A percentile compares a stretch with the other conserved stretches of the same genome.
Conservation (phyloP, 805 yeast genomes). For the Cyberlindnera lachancei region DNA sequence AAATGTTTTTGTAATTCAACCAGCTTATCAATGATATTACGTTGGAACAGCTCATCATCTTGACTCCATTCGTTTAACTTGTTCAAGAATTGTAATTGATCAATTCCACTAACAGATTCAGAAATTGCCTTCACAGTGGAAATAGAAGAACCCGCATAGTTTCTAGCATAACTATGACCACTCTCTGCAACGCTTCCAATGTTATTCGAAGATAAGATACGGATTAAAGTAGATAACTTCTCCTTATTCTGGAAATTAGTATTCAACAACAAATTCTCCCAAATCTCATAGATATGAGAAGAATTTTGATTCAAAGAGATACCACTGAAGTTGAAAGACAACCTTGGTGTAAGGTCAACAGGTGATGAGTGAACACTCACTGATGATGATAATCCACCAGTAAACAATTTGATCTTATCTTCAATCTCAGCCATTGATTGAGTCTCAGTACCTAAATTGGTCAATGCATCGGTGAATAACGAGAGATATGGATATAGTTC, state of each 20-base stretch:
- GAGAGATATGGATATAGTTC: conserved; percentile 66
- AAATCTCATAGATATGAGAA: conserved; percentile 50
- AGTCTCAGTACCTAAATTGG: conserved; percentile 75
- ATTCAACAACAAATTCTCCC: conserved; percentile 58
- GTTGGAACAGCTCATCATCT: conserved; percentile 39
- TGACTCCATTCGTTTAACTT: conserved; percentile 46
- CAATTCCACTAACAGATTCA: conserved; percentile 67
- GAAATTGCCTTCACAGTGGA: conserved; percentile 52
- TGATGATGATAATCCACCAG: conserved; percentile 79
- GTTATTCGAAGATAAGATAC: conserved; percentile 68
- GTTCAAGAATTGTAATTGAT: conserved; percentile 65
- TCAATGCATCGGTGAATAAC: conserved; percentile 68
- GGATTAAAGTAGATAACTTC: conserved; percentile 67
- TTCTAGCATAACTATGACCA: conserved; percentile 80
- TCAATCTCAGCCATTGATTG: conserved; percentile 76
- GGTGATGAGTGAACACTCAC: conserved; percentile 52
- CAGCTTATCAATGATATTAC: conserved; percentile 60
- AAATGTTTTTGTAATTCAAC: conserved; percentile 40
- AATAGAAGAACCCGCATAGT: conserved; percentile 56
- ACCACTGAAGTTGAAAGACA: conserved; percentile 57
- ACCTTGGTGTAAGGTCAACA: conserved; percentile 37
- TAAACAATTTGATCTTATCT: conserved; percentile 69
- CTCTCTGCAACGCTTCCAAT: conserved; percentile 73
- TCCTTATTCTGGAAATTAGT: conserved; percentile 64
- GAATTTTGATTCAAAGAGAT: conserved; percentile 63